Base-by-base conservation (phyloP, 208 protist genomes). In the Leishmania major region DNA sequence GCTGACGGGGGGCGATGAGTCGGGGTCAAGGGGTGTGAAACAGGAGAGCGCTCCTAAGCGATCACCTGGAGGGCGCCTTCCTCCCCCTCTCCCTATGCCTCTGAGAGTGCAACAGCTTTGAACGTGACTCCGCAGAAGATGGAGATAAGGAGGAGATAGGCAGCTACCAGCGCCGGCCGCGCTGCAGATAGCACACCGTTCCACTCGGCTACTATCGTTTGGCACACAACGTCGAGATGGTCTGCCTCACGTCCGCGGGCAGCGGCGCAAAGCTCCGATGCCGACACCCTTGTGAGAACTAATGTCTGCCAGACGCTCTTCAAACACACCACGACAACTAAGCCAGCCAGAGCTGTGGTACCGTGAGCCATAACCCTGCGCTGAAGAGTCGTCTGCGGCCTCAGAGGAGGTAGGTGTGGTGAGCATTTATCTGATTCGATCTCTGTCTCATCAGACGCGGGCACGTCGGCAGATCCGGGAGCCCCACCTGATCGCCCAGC, bases 281-380 rank as follows among this genome's bases (percentile, higher is more conserved):
- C 47, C n/a, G 79, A 78, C 25, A 81, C 4, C n/a, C 43, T 17
- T 2, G 77, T 35, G 1, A 89, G 8, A 59, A 80, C 82, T 40
- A 84, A 62, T 0, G 82, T 81, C 51, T 89, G 82, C 45, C 80
- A 62, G 15, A 83, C 19, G 43, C 86, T 81, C 53, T 80, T 87
- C 28, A 84, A 60, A 31, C 79, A 82, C 31, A 86, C 82, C 10
- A 84, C 25, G 45, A 82, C 40, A 45, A 89, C 86, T 22, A 85
- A 85, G 11, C 67, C 47, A 25, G 81, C 74, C 22, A 80, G 77
- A 53, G 59, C 60, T 19, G 79, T 60, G 28, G 84, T 84, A 19
- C 79, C 82, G 66, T 86, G 82, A n/a, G 83, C 84, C 64, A 86
- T 77, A 31, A 77, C 74, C 43, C 75, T 73, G 15, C 84, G 83